Evolutionary conservation across 2,329 filamentous ascomycete species (phyloP), one percentile per base, ranked within the genome.

Genomic region (Metarhizium brunneum): DNA sequence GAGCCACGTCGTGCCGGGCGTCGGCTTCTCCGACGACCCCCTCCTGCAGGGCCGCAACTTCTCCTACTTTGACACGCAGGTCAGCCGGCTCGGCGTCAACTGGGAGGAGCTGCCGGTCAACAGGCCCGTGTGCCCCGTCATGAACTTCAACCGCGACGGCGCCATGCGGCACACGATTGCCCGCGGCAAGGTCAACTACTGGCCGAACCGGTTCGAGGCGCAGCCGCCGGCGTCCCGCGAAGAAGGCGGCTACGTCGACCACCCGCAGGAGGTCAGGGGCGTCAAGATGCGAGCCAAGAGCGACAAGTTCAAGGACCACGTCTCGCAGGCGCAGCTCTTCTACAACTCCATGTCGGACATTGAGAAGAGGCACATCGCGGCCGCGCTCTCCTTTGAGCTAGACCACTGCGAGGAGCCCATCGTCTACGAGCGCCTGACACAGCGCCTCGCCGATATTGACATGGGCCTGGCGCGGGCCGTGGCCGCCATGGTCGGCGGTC

Each of bases 51-150:
- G 87, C 36, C 83, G 88, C 38, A 91, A 90, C 72, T 83, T 83
- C 59, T 81, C 77, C 11, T 83, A 88, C 69, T 76, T 79, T 13
- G 84, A 88, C 61, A 88, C 85, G 3, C 56, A 57, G 30, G 16
- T 57, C 47, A 57, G 50, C 0, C 82, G 88, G 14, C 76, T 91
- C 0, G 88, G 88, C 11, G 73, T 82, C 50, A 92, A 92, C 69
- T 91, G 84, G 81, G 76, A 91, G 60, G 86, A 91, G 63, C 71
- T 92, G 0, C 88, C 88, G 1, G 87, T 92, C 66, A 92, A 92
- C 70, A 79, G 82, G 13, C 87, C 88, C 0, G 78, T 89, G 0
- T 89, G 85, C 59, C 86, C 87, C 0, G 84, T 88, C 40, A 84
- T 89, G 79, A 90, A 87, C 70, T 80, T 86, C 65, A 87, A 90